These are phyloP conservation scores for Clarkia xantiana DNA, from an alignment of 345 rosid genomes.

Conservation along the genomic window DNA sequence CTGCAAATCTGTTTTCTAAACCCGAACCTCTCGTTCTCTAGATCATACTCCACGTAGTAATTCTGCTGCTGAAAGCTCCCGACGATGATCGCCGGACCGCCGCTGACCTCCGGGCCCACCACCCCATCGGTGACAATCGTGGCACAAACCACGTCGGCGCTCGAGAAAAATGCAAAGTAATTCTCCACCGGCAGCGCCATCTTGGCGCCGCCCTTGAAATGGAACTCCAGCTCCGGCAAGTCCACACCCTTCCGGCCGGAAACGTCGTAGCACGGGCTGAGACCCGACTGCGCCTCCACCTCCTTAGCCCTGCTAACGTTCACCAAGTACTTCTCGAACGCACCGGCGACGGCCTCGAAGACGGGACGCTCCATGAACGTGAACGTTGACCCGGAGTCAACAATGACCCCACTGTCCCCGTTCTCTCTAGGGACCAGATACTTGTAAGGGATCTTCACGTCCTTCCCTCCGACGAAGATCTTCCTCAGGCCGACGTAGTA, in stretches of 20 bases:
- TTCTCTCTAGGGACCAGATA: constrained; percentile 38
- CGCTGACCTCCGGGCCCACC: constrained; percentile 7
- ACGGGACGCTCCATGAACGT: constrained; percentile 65
- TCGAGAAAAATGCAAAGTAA: constrained; percentile 35
- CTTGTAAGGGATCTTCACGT: constrained; percentile 47
- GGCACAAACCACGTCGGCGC: constrained; percentile 23
- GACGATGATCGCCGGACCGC: constrained; percentile 68
- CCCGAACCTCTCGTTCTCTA: constrained; percentile 58
- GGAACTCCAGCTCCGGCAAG: constrained; percentile 39
- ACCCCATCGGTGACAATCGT: constrained; percentile 27
- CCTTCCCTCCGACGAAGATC: constrained; percentile 41
- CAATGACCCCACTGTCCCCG: constrained; percentile 72
- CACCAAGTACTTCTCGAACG: constrained; percentile 46
- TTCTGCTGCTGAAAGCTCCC: constrained; percentile 85
- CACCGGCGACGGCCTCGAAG: constrained; percentile 36
- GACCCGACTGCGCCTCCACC: constrained; percentile 34
- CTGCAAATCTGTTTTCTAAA: constrained; percentile 39
- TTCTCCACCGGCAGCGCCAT: constrained; percentile 52
- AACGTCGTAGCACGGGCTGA: constrained; percentile 53
- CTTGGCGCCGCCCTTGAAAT: constrained; percentile 73
- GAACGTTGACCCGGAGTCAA: constrained; percentile 86
- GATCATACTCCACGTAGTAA: constrained; percentile 58
- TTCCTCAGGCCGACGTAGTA: constrained; percentile 53
- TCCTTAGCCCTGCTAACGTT: constrained; percentile 29
- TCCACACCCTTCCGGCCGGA: constrained; percentile 22